Base-by-base conservation (phyloP, 2,329 filamentous ascomycete genomes). In the Pseudogymnoascus sp. region DNA sequence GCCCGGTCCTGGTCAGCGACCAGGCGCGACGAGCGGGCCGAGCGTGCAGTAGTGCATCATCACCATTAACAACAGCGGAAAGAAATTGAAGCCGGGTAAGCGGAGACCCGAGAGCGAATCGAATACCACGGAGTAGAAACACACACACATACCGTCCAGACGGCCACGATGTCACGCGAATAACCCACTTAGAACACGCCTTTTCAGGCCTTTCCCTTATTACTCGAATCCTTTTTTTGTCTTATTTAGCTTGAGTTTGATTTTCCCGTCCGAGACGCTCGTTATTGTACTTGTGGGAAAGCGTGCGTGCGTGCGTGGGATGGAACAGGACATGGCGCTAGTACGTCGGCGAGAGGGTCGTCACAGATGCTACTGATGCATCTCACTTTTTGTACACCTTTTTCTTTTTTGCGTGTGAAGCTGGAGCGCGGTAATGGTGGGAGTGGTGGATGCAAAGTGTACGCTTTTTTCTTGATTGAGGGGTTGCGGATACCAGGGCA, bases 31-130 rank as follows among this genome's bases (percentile, higher is more conserved):
- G 25, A 41, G 58, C 58, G 25, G 58, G 12, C 58, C 40, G 25
- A 60, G 58, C 23, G 38, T 60, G 33, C 58, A 60, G 58, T 60
- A 60, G 38, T 38, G 58, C 25, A 38, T 4, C 33, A 41, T n/a
- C 31, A 23, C 21, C 5, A 41, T 31, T 25, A 18, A 60, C 18
- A 60, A 2, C 18, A 41, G 58, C 18, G 18, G 35, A 25, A 6
- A 21, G 14, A 59, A 40, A 35, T 60, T 25, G 58, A 35, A 60
- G 16, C 16, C 16, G 16, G 16, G 16, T 16, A 16, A 16, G 16
- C 16, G n/a, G 5, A 25, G n/a, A 33, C 21, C 4, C 25, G 25
- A 33, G n/a, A 55, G n/a, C 9, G 49, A 33, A 49, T 49, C 8
- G 45, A 33, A 52, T 52, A 16, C 49, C 16, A 33, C 49, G 28